Evolutionary conservation across 2,329 filamentous ascomycete genomes (phyloP).

Genomic region (Sclerotinia spermophila): DNA sequence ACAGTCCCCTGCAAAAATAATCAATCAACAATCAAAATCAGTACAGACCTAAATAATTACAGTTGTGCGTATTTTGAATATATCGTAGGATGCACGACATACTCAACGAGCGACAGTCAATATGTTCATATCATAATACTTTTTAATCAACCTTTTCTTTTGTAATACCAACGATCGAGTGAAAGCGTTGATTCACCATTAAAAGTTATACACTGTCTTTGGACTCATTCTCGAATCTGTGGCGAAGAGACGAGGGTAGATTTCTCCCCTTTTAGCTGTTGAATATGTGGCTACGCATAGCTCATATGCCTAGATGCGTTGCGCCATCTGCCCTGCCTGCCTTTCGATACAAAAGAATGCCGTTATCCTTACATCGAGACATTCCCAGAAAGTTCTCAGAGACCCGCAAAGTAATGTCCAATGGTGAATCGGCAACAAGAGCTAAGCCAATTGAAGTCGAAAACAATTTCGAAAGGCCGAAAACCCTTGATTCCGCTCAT

Average conservation of each 20-base stretch:
- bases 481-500: background rate
- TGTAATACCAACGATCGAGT: background rate
- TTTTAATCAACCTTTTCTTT: background rate
- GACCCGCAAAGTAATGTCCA: background rate
- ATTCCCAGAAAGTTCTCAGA: background rate
- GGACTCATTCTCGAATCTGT: constrained; percentile 2
- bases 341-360: background rate
- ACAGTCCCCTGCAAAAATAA: background rate
- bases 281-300: background rate
- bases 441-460: background rate
- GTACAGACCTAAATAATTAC: background rate
- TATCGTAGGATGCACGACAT: background rate
- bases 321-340: background rate
- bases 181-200: background rate
- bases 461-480: background rate
- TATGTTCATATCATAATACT: background rate
- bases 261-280: background rate
- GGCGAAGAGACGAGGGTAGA: background rate
- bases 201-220: background rate
- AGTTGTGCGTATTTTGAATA: background rate
- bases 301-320: background rate
- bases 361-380: background rate
- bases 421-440: background rate
- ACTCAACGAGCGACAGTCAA: background rate
- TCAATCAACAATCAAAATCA: background rate